Evolutionary conservation across 139 green algal genomes (phyloP), one percentile per base, ranked within the genome.

Genomic region (Edaphochlamys debaryana): DNA sequence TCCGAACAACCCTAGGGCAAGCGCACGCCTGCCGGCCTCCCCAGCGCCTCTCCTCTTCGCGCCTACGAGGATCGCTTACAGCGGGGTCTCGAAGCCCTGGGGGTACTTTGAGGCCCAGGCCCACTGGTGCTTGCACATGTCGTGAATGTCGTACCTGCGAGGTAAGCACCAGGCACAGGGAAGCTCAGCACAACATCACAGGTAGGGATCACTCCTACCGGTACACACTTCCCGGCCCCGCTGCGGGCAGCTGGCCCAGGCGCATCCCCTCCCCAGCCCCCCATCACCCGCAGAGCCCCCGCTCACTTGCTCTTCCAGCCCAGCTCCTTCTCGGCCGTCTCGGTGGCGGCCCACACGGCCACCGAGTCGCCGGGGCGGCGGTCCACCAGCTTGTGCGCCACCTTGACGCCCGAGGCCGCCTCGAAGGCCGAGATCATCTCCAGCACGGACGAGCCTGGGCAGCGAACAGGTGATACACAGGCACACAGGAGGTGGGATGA

Each of bases 41-140:
- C n/a, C n/a, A n/a, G n/a, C n/a, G n/a, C n/a, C n/a, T n/a, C n/a
- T n/a, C n/a, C n/a, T n/a, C n/a, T n/a, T n/a, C n/a, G n/a, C n/a
- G n/a, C n/a, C n/a, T n/a, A n/a, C n/a, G n/a, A n/a, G n/a, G n/a
- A 13, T 42, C 58, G 37, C 66, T 72, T 34, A 72, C 22, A 72
- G 29, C 29, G 85, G 80, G n/a, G 86, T 91, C 41, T 95, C 92
- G 78, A 97, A 98, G 30, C 95, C 97, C 71, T 97, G 91, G 15
- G 97, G 97, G 90, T 98, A 98, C 48, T 93, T 89, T 34, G 66
- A 91, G 0, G 94, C 95, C 97, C 97, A 99, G 11, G 89, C 89
- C 96, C 96, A 99, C 87, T 99, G 96, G 88, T 99, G 93, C 11
- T 85, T 84, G 90, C 96, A 99, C 94, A 98, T 98, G 76, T 99